Evolutionary conservation across 257 asterid genomes (phyloP), one percentile per base, ranked within the genome.

Genomic region (Forsythia viridissima): DNA sequence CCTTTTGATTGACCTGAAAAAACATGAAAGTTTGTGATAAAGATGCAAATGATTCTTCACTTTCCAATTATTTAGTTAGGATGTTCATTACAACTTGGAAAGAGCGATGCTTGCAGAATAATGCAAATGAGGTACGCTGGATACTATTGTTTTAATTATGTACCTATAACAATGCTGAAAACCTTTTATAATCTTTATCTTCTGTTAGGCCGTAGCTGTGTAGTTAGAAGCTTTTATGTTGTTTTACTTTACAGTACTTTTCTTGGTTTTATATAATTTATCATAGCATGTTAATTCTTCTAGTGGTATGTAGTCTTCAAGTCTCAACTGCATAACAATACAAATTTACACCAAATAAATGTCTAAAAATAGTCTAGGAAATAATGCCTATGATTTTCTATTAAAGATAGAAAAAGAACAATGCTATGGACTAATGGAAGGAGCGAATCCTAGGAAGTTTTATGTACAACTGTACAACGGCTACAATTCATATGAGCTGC

Each of bases 61-160:
- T 79, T 85, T 72, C 88, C 48, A 74, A 75, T 70, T 93, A 89
- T 79, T 88, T 93, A 37, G 75, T 92, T 68, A 84, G 48, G 85
- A 84, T 76, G 78, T 95, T 95, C 76, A 30, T 90, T 59, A 74
- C 91, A 78, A 92, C 96, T 65, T 95, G 98, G 98, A 90, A 86
- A 84, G 98, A 88, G 77, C 89, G 89, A 43, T 95, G 99, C 86
- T 86, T 72, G 34, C 79, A 69, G 73, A 80, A 86, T 79, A 76
- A 41, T 52, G 83, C 83, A 63, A 89, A 90, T 46, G 94, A 92
- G 99, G 99, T 95, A 89, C 5, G 16, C n/a, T 63, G 2, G 3
- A 8, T 24, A 13, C 6, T 63, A 13, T 20, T 63, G n/a, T 20
- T 24, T 55, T 55, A n/a, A 55, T 18, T 55, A 55, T 55, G 24